phyloP scores from a whole-genome alignment of 1,139 yeast genomes.

The Geotrichum phurueaensis region DNA sequence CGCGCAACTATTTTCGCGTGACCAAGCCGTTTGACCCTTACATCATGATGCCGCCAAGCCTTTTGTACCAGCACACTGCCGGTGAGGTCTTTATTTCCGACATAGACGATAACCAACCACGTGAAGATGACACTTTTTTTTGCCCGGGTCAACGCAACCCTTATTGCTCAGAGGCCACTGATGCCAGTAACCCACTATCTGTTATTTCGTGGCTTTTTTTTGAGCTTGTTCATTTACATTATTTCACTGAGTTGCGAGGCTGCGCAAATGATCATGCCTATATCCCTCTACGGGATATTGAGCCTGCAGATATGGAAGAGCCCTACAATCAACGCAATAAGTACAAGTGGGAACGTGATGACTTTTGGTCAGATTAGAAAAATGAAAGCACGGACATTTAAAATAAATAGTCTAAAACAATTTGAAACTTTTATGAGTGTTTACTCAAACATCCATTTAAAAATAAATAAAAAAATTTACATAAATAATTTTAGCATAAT shows the following conservation, averaged over 20 bases:
- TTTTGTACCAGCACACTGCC: conserved; percentile 16
- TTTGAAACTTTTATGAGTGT: too few species aligned
- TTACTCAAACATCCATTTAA: too few species aligned
- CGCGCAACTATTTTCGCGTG: conserved; percentile 19
- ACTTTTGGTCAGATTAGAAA: not conserved
- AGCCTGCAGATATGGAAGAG: conserved; percentile 9
- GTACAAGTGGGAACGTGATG: not conserved
- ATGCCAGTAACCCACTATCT: not conserved
- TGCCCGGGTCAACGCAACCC: conserved; percentile 16
- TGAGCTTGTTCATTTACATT: conserved; percentile 14
- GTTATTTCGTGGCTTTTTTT: conserved; percentile 3
- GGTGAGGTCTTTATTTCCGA: conserved; percentile 20
- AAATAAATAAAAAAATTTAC: too few species aligned
- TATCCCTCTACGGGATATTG: conserved; percentile 8
- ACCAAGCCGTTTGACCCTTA: conserved; percentile 19
- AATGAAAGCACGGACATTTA: too few species aligned
- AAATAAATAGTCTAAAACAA: too few species aligned
- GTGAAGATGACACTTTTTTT: conserved; percentile 11
- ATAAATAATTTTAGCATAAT: not conserved
- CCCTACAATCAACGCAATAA: conserved; percentile 8
- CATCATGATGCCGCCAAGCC: conserved; percentile 17
- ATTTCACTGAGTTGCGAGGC: conserved; percentile 18
- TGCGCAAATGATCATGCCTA: conserved; percentile 16
- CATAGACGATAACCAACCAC: conserved; percentile 7
- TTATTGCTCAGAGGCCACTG: conserved; percentile 9